Conservation (phyloP, 1,284 basidiomycete genomes). For the Apiotrichum domesticum region DNA sequence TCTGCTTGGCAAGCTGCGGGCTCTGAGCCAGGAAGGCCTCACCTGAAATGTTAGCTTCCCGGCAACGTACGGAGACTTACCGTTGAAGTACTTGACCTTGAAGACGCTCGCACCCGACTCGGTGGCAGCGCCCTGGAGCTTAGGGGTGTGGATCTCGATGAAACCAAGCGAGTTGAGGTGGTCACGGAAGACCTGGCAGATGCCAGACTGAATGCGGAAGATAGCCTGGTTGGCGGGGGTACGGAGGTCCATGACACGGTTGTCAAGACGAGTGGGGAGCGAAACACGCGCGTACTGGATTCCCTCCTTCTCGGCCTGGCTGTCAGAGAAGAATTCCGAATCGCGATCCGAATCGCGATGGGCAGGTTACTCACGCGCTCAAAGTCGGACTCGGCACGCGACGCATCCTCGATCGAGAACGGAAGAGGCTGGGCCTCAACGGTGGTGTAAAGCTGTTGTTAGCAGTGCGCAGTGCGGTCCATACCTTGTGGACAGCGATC, state of each 20-base stretch:
- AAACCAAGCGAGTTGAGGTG: conserved; percentile 64
- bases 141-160: conserved; percentile 94
- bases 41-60: background rate
- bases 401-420: conserved; percentile 90
- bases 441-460: conserved; percentile 61
- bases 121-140: conserved; percentile 93
- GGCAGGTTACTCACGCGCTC: conserved; percentile 26
- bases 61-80: conserved; percentile 46
- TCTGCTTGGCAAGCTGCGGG: conserved; percentile 96
- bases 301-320: conserved; percentile 51
- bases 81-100: conserved; percentile 97
- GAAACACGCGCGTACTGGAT: conserved; percentile 57
- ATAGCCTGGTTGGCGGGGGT: conserved; percentile 95
- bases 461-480: background rate
- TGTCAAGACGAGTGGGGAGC: conserved; percentile 89
- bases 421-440: conserved; percentile 70
- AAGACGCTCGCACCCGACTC: conserved; percentile 96
- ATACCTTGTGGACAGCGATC: conserved; percentile 66
- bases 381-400: conserved; percentile 71
- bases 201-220: conserved; percentile 83
- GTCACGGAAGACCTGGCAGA: conserved; percentile 83
- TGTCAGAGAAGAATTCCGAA: background rate
- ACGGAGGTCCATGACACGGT: conserved; percentile 91
- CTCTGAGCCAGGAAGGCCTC: conserved; percentile 88
- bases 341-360: too few species aligned